Percentiles rank a stretch among this genome's conserved stretches.
These are phyloP conservation scores for Elymus sibiricus DNA, from an alignment of 176 grass and related monocot genomes.

Conservation along the genomic window DNA sequence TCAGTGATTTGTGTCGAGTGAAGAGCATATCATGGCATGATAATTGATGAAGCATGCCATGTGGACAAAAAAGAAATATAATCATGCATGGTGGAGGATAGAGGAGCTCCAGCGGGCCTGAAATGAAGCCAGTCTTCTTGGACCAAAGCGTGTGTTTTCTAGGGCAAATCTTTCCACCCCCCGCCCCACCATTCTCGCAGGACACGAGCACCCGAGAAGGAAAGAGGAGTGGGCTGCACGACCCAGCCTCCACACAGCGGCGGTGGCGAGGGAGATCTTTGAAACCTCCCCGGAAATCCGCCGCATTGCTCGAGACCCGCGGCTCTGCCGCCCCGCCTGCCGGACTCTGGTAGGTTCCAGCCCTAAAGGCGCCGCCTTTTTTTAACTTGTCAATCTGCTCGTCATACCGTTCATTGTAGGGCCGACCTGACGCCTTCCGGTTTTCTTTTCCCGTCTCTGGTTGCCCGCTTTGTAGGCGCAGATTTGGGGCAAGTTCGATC, in stretches of 20 bases:
- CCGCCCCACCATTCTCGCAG: background rate
- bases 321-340: background rate
- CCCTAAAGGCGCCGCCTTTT: conserved; percentile 17
- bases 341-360: conserved; percentile 7
- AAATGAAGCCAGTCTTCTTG: conserved; percentile 1
- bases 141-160: background rate
- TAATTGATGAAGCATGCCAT: background rate
- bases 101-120: background rate
- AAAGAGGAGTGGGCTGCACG: background rate
- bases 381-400: background rate
- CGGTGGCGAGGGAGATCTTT: background rate
- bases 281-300: background rate
- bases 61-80: background rate
- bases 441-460: background rate
- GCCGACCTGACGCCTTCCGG: background rate
- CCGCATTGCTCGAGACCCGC: conserved; percentile 22
- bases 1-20: background rate
- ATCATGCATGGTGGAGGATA: background rate
- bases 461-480: background rate
- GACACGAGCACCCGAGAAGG: background rate
- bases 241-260: background rate
- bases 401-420: background rate
- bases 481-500: background rate
- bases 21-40: background rate
- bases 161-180: background rate